Conservation (phyloP, 139 green algal genomes). For the Microglena sp. region DNA sequence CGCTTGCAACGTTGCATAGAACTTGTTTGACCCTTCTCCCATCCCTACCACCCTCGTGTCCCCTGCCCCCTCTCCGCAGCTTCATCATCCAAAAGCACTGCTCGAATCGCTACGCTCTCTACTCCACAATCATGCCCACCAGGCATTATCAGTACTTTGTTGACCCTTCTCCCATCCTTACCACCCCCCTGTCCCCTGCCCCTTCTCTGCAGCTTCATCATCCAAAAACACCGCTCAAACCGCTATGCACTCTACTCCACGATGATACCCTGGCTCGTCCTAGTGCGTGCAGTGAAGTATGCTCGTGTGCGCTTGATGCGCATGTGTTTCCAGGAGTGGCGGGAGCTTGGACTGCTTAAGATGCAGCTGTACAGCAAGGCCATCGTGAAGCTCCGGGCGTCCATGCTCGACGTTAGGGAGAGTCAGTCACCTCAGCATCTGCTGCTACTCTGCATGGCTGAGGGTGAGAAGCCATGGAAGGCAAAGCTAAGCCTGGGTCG, state of each 20-base stretch:
- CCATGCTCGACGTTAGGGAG: constrained; percentile 27
- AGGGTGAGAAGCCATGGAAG: constrained; percentile 22
- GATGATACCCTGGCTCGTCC: constrained; percentile 16
- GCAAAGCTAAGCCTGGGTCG: constrained; percentile 20
- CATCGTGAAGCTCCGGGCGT: constrained; percentile 9
- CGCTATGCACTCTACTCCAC: not conserved
- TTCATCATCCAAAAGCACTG: no score
- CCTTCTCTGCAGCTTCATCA: constrained; percentile 5
- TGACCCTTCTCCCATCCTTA: no score
- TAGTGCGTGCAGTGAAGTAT: constrained; percentile 17
- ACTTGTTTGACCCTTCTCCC: no score
- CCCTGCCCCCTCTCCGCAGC: not conserved
- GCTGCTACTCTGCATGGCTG: constrained; percentile 25
- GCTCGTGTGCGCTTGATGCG: constrained; percentile 9
- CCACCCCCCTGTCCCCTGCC: no score
- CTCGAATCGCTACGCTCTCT: no score
- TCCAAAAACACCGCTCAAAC: constrained; percentile 2
- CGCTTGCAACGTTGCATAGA: no score
- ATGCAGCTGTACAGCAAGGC: constrained; percentile 21
- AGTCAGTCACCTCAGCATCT: constrained; percentile 24
- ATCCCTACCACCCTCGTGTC: no score
- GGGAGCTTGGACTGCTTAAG: constrained; percentile 18
- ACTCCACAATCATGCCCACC: no score
- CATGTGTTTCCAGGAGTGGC: constrained; percentile 29
- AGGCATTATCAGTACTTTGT: no score